Conservation (phyloP, 2,329 filamentous ascomycete species). For the Aspergillus awamori region DNA sequence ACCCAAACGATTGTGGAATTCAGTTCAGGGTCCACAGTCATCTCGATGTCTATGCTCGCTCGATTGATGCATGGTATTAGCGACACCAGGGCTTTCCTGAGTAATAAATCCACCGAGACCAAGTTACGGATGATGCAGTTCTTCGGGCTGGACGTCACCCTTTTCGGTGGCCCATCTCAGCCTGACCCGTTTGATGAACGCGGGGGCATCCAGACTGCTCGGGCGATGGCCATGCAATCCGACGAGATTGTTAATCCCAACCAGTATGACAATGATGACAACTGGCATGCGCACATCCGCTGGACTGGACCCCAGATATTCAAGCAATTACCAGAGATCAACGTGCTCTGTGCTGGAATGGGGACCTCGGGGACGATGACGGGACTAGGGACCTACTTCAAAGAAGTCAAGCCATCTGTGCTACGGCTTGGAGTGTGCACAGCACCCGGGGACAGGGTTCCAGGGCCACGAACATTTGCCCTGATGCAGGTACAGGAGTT, state of each 20-base stretch:
- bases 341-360: slow-evolving; percentile 60
- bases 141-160: slow-evolving; percentile 60
- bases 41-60: slow-evolving; percentile 61
- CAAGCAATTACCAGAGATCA: slow-evolving; percentile 59
- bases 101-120: slow-evolving; percentile 60
- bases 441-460: slow-evolving; percentile 59
- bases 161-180: slow-evolving; percentile 63
- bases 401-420: slow-evolving; percentile 47
- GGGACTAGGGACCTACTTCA: slow-evolving; percentile 56
- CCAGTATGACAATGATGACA: slow-evolving; percentile 58
- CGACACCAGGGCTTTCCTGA: slow-evolving; percentile 59
- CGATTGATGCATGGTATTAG: slow-evolving; percentile 55
- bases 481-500: slow-evolving; percentile 57
- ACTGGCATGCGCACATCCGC: slow-evolving; percentile 52
- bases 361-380: slow-evolving; percentile 59
- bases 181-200: slow-evolving; percentile 58
- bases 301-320: slow-evolving; percentile 65
- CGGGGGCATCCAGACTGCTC: slow-evolving; percentile 56
- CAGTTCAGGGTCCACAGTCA: slow-evolving; percentile 64
- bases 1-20: slow-evolving; percentile 61
- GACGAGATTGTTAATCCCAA: slow-evolving; percentile 55
- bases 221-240: slow-evolving; percentile 46
- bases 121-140: slow-evolving; percentile 62
- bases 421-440: slow-evolving; percentile 55
- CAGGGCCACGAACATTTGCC: slow-evolving; percentile 59